These are phyloP conservation scores for Huntiella decipiens DNA, from an alignment of 2,329 filamentous ascomycete genomes.

Conservation along the genomic window DNA sequence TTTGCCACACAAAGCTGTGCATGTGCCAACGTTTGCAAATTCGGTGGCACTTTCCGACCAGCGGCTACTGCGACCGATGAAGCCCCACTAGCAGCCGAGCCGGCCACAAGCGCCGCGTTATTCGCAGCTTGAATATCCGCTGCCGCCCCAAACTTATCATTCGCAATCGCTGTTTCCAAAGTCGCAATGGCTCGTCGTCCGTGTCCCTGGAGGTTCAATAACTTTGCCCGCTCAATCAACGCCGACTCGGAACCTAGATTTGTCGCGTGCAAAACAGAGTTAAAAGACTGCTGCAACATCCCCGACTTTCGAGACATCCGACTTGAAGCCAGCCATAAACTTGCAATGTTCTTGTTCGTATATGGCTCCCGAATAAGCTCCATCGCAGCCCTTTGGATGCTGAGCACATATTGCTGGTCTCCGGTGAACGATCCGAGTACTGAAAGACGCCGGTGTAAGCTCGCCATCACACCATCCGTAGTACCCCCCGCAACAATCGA, in stretches of 20 bases:
- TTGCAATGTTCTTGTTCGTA: conserved; percentile 54
- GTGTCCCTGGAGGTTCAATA: conserved; percentile 85
- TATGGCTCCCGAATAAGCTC: conserved; percentile 27
- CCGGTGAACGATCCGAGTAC: conserved; percentile 72
- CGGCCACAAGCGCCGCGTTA: not conserved
- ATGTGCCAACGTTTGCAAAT: conserved; percentile 47
- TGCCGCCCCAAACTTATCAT: not conserved
- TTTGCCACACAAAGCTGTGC: conserved; percentile 83
- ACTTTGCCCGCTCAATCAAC: conserved; percentile 80
- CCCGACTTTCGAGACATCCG: conserved; percentile 72
- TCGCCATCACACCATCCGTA: conserved; percentile 23
- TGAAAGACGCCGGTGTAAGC: conserved; percentile 61
- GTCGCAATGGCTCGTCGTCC: conserved; percentile 89
- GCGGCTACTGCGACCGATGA: conserved; percentile 18
- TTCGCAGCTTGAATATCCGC: not conserved
- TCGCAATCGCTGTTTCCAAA: conserved; percentile 61
- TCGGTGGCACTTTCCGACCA: conserved; percentile 12
- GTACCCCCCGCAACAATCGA: not conserved
- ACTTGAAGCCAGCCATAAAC: conserved; percentile 70
- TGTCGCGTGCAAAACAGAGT: conserved; percentile 77
- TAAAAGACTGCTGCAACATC: conserved; percentile 73
- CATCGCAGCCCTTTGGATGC: conserved; percentile 74
- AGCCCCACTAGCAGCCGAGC: conserved; percentile 5
- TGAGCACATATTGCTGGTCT: conserved; percentile 86
- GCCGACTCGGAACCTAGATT: conserved; percentile 69